phyloP scores from a whole-genome alignment of 129 eudicot species.

The Flaveria trinervia region DNA sequence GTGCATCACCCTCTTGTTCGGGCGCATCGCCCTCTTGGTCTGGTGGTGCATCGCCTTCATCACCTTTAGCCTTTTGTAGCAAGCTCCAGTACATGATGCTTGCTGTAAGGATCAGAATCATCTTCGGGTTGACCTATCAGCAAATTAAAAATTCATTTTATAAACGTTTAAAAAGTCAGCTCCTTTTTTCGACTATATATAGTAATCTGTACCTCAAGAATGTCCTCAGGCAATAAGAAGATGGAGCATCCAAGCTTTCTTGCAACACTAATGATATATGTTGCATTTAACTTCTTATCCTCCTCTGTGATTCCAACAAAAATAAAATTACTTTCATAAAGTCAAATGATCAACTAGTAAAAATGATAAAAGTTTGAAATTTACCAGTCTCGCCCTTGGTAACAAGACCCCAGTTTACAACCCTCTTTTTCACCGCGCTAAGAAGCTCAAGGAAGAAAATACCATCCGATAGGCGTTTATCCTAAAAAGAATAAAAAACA shows the following conservation, averaged over 20 bases:
- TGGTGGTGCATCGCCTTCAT: slow-evolving; percentile 32
- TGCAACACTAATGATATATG: slow-evolving; percentile 93
- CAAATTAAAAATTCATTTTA: background rate
- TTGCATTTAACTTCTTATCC: slow-evolving; percentile 81
- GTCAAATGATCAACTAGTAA: background rate
- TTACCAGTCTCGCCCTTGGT: slow-evolving; percentile 85
- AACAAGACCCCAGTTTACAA: slow-evolving; percentile 93
- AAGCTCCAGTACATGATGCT: slow-evolving; percentile 98
- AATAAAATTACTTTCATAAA: background rate
- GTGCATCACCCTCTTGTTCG: background rate
- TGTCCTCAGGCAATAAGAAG: slow-evolving; percentile 93
- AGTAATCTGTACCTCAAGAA: slow-evolving; percentile 57
- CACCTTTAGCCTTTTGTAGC: slow-evolving; percentile 46
- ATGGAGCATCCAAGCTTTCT: slow-evolving; percentile 94
- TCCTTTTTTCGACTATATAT: background rate
- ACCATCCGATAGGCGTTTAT: slow-evolving; percentile 71
- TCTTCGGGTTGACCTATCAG: slow-evolving; percentile 82
- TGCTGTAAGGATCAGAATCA: slow-evolving; percentile 81
- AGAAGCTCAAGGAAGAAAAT: slow-evolving; percentile 89
- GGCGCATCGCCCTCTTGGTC: slow-evolving; percentile 35
- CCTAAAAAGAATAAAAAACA: slow-evolving; percentile 41
- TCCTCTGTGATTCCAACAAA: slow-evolving; percentile 57
- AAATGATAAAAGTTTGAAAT: slow-evolving; percentile 6
- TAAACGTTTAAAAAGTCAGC: background rate
- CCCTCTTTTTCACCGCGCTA: slow-evolving; percentile 84